Percentiles rank a stretch among this genome's conserved stretches.
These are phyloP conservation scores for Phytopythium kandeliae DNA, from an alignment of 352 stramenopile genomes.

Conservation along the genomic window DNA sequence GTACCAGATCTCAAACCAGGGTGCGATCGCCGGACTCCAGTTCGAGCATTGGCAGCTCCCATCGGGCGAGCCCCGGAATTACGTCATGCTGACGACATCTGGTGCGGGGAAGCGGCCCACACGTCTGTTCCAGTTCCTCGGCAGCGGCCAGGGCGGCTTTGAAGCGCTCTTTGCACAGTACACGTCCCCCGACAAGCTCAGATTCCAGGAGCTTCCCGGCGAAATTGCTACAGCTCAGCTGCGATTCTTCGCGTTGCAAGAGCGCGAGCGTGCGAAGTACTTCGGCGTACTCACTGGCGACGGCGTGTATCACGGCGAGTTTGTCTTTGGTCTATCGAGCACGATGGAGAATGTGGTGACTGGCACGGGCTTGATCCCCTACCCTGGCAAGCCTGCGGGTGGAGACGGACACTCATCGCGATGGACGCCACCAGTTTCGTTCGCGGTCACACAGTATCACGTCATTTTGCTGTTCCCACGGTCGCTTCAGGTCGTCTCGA, in stretches of 20 bases:
- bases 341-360: slow-evolving; percentile 83
- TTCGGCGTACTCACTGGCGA: slow-evolving; percentile 90
- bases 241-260: slow-evolving; percentile 70
- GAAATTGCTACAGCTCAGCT: slow-evolving; percentile 79
- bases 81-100: slow-evolving; percentile 82
- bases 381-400: slow-evolving; percentile 42
- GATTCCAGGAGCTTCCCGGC: slow-evolving; percentile 89
- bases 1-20: slow-evolving; percentile 87
- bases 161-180: slow-evolving; percentile 85
- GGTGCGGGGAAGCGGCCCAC: slow-evolving; percentile 82
- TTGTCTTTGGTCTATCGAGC: slow-evolving; percentile 63
- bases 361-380: slow-evolving; percentile 63
- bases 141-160: slow-evolving; percentile 51
- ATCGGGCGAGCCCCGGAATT: slow-evolving; percentile 53
- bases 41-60: slow-evolving; percentile 76
- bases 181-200: slow-evolving; percentile 67
- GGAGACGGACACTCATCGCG: slow-evolving; percentile 13
- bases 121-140: slow-evolving; percentile 91
- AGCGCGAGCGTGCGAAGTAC: slow-evolving; percentile 75
- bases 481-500: slow-evolving; percentile 80
- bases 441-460: slow-evolving; percentile 91
- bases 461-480: slow-evolving; percentile 85
- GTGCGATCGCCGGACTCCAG: slow-evolving; percentile 68
- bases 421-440: slow-evolving; percentile 69
- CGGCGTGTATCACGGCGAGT: slow-evolving; percentile 88